Conservation (phyloP, 202 grass and related monocot species). For the Zizania palustris region DNA sequence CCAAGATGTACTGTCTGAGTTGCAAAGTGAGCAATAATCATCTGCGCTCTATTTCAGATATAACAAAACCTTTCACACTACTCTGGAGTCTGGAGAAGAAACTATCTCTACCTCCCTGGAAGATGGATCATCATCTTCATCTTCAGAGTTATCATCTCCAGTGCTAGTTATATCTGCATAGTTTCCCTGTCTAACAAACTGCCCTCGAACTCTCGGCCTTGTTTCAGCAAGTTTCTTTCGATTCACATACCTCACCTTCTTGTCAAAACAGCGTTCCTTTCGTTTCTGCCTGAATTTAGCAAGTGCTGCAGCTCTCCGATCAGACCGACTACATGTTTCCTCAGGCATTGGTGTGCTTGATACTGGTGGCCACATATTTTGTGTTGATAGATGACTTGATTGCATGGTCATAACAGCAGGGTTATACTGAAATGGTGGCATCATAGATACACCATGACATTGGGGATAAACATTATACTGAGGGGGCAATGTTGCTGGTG, state of each 20-base stretch:
- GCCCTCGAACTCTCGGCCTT: conserved; percentile 78
- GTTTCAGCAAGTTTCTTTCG: conserved; percentile 80
- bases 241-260: conserved; percentile 92
- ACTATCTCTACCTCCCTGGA: conserved; percentile 66
- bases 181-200: conserved; percentile 74
- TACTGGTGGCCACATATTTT: conserved; percentile 57
- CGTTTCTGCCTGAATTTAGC: conserved; percentile 91
- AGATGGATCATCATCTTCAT: conserved; percentile 67
- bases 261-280: conserved; percentile 87
- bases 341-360: conserved; percentile 55
- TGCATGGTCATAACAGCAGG: conserved; percentile 52
- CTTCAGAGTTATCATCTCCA: conserved; percentile 74
- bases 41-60: conserved; percentile 36
- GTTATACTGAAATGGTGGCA: conserved; percentile 67
- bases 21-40: conserved; percentile 39
- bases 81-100: conserved; percentile 54
- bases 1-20: not conserved
- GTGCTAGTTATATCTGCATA: conserved; percentile 64
- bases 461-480: conserved; percentile 76
- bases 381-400: conserved; percentile 54
- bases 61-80: conserved; percentile 36
- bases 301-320: conserved; percentile 62
- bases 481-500: conserved; percentile 53
- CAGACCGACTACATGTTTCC: conserved; percentile 49
- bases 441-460: conserved; percentile 53